Percentiles rank a stretch among this genome's conserved stretches.
Conservation (phyloP, 495 filamentous ascomycete genomes). For the Cairneyella variabilis region DNA sequence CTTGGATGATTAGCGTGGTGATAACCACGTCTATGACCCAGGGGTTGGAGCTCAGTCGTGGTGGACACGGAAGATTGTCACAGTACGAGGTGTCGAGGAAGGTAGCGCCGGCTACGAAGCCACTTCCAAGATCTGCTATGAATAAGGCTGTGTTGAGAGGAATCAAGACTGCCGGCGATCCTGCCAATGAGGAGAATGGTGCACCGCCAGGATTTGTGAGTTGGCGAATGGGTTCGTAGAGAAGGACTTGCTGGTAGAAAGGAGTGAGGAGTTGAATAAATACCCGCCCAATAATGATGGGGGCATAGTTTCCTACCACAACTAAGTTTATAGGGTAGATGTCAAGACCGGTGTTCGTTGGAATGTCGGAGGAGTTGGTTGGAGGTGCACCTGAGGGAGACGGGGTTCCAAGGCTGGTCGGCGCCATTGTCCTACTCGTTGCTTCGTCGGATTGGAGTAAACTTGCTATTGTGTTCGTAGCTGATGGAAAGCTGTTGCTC, state of each 20-base stretch:
- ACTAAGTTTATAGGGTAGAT: conserved; percentile 4
- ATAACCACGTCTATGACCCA: conserved; percentile 26
- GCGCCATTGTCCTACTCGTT: too few relatives aligned
- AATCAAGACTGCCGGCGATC: conserved; percentile 11
- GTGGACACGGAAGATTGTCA: conserved; percentile 14
- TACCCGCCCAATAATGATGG: not conserved
- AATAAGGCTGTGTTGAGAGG: conserved; percentile 14
- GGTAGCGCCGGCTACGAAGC: conserved; percentile 21
- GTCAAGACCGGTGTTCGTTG: not conserved
- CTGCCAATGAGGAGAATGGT: conserved; percentile 8
- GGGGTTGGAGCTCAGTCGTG: conserved; percentile 20
- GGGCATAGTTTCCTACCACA: conserved; percentile 3
- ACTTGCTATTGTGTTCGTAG: too few relatives aligned
- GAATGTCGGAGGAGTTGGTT: not conserved
- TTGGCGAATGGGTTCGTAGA: conserved; percentile 24
- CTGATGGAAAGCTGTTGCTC: too few relatives aligned
- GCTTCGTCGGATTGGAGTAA: too few relatives aligned
- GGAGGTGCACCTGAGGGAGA: not conserved
- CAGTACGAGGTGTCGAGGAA: conserved; percentile 28
- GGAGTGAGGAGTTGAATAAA: not conserved
- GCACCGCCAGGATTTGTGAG: conserved; percentile 13
- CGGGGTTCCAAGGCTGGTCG: too few relatives aligned
- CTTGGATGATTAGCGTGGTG: conserved; percentile 13
- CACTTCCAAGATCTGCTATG: conserved; percentile 19
- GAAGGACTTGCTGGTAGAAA: conserved; percentile 11